Conservation (phyloP, 208 protist species). For the Leishmania aethiopica region DNA sequence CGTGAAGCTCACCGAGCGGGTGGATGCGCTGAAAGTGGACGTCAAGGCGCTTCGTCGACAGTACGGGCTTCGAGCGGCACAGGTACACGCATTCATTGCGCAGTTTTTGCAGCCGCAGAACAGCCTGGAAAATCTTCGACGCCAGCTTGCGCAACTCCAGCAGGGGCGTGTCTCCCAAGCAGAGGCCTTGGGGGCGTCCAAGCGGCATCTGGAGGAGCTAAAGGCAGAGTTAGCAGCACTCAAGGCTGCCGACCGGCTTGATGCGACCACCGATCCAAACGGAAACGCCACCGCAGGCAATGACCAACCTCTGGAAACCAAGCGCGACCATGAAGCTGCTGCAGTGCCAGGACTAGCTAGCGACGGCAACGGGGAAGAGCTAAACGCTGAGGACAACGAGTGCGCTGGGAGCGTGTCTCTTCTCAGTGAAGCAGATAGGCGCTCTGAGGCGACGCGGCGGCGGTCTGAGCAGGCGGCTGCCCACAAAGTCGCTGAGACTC, state of each 20-base stretch:
- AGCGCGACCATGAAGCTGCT: not conserved
- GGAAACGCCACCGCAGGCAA: not conserved
- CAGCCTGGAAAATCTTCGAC: constrained; percentile 14
- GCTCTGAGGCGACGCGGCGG: not conserved
- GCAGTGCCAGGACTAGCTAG: not conserved
- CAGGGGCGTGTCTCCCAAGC: not conserved
- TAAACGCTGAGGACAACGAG: not conserved
- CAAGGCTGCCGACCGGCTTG: not conserved
- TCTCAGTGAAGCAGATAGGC: not conserved
- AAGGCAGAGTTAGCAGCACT: not conserved
- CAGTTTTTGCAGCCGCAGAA: constrained; percentile 20
- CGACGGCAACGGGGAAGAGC: not conserved
- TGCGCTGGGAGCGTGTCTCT: not conserved
- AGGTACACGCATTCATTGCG: constrained; percentile 24
- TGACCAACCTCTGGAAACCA: too few species aligned
- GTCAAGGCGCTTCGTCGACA: constrained; percentile 20
- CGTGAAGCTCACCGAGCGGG: constrained; percentile 2
- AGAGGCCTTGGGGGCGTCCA: not conserved
- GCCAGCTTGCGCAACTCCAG: constrained; percentile 7
- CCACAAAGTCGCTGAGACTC: not conserved
- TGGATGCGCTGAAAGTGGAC: constrained; percentile 8
- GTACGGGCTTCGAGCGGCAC: constrained; percentile 20
- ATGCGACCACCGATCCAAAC: not conserved
- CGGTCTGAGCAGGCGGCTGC: constrained; percentile 11
- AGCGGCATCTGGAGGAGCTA: not conserved